phyloP scores from a whole-genome alignment of 768 basidiomycete genomes.

The Russula abietina region DNA sequence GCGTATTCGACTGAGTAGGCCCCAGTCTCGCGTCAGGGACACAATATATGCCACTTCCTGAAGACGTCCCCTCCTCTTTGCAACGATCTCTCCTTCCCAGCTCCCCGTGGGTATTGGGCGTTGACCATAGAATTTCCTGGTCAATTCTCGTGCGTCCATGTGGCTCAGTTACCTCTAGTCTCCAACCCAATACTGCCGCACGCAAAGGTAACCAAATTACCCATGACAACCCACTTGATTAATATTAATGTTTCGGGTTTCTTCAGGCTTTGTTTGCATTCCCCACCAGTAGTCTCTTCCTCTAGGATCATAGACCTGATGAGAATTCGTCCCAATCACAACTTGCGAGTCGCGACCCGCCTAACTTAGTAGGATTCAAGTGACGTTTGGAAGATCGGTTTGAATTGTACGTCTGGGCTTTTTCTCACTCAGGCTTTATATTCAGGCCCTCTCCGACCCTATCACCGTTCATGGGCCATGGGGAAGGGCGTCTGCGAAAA shows the following conservation, averaged over 20 bases:
- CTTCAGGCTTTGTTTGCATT: neutral
- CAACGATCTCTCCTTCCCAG: neutral
- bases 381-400: neutral
- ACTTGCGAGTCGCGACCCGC: neutral
- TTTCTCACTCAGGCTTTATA: no score
- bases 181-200: constrained; percentile 17
- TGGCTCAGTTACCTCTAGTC: constrained; percentile 20
- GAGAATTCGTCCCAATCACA: neutral
- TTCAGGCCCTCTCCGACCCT: neutral
- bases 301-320: neutral
- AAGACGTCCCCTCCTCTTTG: neutral
- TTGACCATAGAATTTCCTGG: neutral
- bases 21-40: constrained; percentile 5
- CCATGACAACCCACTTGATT: no score
- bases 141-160: constrained; percentile 7
- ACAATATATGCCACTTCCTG: constrained; percentile 7
- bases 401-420: no score
- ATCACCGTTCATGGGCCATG: neutral
- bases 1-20: neutral
- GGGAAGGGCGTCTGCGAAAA: neutral
- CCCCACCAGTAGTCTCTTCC: neutral
- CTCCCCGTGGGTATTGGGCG: neutral
- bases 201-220: neutral
- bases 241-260: neutral
- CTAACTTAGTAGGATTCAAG: neutral